These are phyloP conservation scores for Debaryomyces coudertii DNA, from an alignment of 1,139 yeast genomes.

Conservation along the genomic window DNA sequence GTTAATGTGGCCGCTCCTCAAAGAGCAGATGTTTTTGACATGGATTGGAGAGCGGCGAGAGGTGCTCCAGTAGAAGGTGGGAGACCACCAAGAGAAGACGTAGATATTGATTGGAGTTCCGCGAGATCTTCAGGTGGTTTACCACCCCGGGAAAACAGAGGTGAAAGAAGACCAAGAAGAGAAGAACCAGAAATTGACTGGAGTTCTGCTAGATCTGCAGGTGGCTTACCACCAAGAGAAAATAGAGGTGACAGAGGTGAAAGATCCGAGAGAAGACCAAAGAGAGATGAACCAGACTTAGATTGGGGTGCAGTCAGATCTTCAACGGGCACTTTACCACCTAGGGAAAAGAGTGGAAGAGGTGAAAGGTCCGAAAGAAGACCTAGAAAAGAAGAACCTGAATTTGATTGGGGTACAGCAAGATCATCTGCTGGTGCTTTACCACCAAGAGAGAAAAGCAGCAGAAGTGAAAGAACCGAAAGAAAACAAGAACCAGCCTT, in stretches of 20 bases:
- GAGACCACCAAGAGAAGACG: constrained; percentile 38
- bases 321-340: constrained; percentile 27
- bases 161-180: constrained; percentile 42
- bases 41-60: constrained; percentile 51
- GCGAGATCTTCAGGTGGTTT: constrained; percentile 32
- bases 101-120: constrained; percentile 25
- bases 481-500: constrained; percentile 47
- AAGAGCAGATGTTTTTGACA: constrained; percentile 50
- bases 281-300: constrained; percentile 45
- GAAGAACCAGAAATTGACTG: constrained; percentile 63
- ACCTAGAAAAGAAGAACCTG: constrained; percentile 52
- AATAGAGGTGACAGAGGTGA: constrained; percentile 34
- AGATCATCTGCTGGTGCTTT: constrained; percentile 40
- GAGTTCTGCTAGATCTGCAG: constrained; percentile 46
- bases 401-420: constrained; percentile 64
- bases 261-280: constrained; percentile 30
- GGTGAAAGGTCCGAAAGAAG: constrained; percentile 27
- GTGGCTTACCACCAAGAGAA: constrained; percentile 44
- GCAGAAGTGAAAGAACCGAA: constrained; percentile 37
- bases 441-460: constrained; percentile 20
- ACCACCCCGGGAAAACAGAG: constrained; percentile 30
- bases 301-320: constrained; percentile 45
- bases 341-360: constrained; percentile 35
- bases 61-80: constrained; percentile 33
- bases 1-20: constrained; percentile 92